Conservation (phyloP, 352 stramenopile species). For the Globisporangium polare region DNA sequence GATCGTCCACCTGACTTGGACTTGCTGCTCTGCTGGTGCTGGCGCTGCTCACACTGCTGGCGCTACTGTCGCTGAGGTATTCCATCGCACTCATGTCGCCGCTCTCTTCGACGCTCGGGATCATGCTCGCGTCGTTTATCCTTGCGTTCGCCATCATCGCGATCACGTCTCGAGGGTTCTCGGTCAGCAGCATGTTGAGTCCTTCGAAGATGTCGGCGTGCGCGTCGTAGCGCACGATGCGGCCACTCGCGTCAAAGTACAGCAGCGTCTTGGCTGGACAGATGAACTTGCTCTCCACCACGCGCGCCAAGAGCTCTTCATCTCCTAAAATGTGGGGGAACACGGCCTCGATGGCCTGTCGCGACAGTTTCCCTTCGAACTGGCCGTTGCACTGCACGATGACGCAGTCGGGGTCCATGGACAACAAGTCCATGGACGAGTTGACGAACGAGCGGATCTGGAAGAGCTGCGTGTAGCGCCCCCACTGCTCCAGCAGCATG, state of each 20-base stretch:
- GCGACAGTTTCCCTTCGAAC: neutral
- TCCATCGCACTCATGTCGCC: neutral
- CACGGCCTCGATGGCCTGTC: neutral
- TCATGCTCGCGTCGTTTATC: conserved; percentile 1
- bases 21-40: neutral
- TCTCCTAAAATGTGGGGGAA: conserved; percentile 7
- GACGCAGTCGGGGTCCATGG: neutral
- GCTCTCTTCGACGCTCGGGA: neutral
- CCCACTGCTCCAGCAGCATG: conserved; percentile 19
- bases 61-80: neutral
- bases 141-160: conserved; percentile 5
- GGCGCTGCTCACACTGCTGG: neutral
- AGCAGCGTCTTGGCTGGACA: conserved; percentile 3
- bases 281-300: neutral
- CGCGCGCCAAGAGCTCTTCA: neutral
- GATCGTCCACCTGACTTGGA: neutral
- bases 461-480: conserved; percentile 16
- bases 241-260: conserved; percentile 6
- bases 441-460: conserved; percentile 7
- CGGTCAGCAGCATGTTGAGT: conserved; percentile 1
- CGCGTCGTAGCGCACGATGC: conserved; percentile 7
- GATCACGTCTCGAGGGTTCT: conserved; percentile 1
- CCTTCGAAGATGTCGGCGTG: conserved; percentile 7
- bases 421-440: neutral
- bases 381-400: conserved; percentile 7